Base-by-base conservation (phyloP, 2,329 filamentous ascomycete genomes). In the Sporothrix euskadiensis region DNA sequence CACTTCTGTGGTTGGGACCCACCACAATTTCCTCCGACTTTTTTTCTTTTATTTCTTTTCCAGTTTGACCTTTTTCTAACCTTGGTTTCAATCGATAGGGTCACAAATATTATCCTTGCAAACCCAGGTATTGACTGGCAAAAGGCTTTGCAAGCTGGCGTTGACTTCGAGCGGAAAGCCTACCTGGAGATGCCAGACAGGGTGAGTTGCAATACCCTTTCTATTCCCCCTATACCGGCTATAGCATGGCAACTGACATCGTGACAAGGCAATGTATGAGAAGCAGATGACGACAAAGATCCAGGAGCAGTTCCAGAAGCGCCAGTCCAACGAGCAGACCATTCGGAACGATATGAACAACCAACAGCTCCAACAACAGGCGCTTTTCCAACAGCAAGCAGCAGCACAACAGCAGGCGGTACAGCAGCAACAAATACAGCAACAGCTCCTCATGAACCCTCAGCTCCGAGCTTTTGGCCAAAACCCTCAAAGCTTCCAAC, bases 401-500 rank as follows among this genome's bases (percentile, higher is more conserved):
- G 19, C 77, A 78, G 30, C 39, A 22, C 78, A 79, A 4, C 82
- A 84, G 63, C 83, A 73, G 39, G 49, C 56, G 41, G 72, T 61
- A 9, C 49, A 84, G 66, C 77, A 77, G 26, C 79, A 78, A 14
- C 78, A 77, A 19, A 74, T 77, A n/a, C 79, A 79, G 6, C 82
- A 84, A 69, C 83, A 85, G 74, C 81, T 86, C 71, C 83, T 88
- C 82, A 84, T 88, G 83, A 71, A 71, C 56, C n/a, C 56, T 22
- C 69, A 57, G 26, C 41, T 63, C 14, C 56, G 59, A 12, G 54
- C 52, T n/a, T 71, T 71, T 52, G 49, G 57, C 73, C 85, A 85
- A 72, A 85, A 84, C 73, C 78, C 78, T 5, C 84, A 87, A 75
- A 85, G 85, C 76, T 89, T 90, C 73, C 88, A 88, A 75, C 85